Conservation (phyloP, 1,284 basidiomycete species). For the Heterobasidion annosum region DNA sequence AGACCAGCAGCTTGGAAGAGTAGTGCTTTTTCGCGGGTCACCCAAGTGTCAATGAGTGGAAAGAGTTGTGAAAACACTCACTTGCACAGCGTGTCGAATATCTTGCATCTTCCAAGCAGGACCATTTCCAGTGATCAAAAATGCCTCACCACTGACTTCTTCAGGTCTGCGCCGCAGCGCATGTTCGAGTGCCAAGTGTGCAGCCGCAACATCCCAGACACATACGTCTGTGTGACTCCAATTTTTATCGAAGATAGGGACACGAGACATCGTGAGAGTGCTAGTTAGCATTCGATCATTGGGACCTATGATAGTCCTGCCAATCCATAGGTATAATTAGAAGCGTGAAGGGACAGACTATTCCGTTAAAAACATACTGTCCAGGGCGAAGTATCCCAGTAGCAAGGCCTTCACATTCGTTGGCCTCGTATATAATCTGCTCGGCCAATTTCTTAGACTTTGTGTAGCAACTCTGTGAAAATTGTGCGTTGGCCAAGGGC, state of each 20-base stretch:
- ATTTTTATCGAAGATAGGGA: constrained; percentile 20
- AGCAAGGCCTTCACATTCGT: constrained; percentile 15
- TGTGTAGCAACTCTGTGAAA: constrained; percentile 18
- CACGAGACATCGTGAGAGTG: constrained; percentile 18
- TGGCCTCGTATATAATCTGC: constrained; percentile 19
- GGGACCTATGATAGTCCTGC: constrained; percentile 23
- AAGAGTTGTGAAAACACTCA: constrained; percentile 6
- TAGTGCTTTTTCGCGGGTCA: constrained; percentile 15
- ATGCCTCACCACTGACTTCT: constrained; percentile 21
- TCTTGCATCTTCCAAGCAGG: constrained; percentile 20
- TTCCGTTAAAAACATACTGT: constrained; percentile 13
- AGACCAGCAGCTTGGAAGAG: constrained; percentile 16
- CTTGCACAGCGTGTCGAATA: constrained; percentile 20
- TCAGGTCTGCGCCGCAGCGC: constrained; percentile 16
- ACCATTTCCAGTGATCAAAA: constrained; percentile 23
- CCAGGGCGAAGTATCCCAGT: constrained; percentile 24
- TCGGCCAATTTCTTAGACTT: constrained; percentile 23
- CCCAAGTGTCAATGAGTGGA: too few species aligned
- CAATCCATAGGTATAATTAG: not conserved
- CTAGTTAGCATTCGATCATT: constrained; percentile 23
- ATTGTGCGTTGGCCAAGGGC: constrained; percentile 10
- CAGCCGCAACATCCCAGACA: constrained; percentile 26
- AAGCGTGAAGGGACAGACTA: not conserved
- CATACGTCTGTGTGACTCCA: constrained; percentile 23
- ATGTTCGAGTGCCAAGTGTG: constrained; percentile 22